Evolutionary conservation across 306 rosid genomes (phyloP), one percentile per base, ranked within the genome.

Genomic region (Hippophae gyantsensis): DNA sequence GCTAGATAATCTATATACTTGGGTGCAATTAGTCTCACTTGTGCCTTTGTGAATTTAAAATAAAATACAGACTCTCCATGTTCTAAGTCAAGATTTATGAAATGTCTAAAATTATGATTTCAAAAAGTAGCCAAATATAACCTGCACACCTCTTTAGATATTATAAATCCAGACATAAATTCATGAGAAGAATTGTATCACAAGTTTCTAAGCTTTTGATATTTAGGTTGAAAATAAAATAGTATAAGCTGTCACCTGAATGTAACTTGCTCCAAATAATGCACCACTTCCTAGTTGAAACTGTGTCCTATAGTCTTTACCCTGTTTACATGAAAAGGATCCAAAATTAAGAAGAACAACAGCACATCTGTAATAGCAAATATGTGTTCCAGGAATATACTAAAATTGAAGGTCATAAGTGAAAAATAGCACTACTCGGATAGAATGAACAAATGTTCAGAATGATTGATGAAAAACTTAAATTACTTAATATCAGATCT

Each of bases 201-300:
- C 48, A 12, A 26, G n/a, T 43, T n/a, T 52, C 32, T 18, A 50
- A 6, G 10, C 25, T 3, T 14, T 46, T 42, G 13, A 47, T 0
- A 49, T 49, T 49, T 12, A 49, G 53, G 14, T 49, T n/a, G 14
- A 23, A 49, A 12, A 49, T 49, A 23, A 14, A 49, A 67, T 23
- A 50, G 13, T 7, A 32, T 48, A 63, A 26, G 61, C 42, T 59
- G 53, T 43, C 61, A 93, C 99, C 95, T 93, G 96, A 79, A 93
- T 84, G 71, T 93, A 93, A 84, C 79, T 93, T 63, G 94, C 99
- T 56, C 97, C 97, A 51, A 93, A 83, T 61, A 88, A 78, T 69
- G 95, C 88, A 63, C 99, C 95, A 74, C 84, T 93, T n/a, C 99
- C 99, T 26, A 93, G 48, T 71, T 93, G 99, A 79, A 93, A 81